These are phyloP conservation scores for Trypanosoma conorhini DNA, from an alignment of 208 protist genomes.

Conservation along the genomic window DNA sequence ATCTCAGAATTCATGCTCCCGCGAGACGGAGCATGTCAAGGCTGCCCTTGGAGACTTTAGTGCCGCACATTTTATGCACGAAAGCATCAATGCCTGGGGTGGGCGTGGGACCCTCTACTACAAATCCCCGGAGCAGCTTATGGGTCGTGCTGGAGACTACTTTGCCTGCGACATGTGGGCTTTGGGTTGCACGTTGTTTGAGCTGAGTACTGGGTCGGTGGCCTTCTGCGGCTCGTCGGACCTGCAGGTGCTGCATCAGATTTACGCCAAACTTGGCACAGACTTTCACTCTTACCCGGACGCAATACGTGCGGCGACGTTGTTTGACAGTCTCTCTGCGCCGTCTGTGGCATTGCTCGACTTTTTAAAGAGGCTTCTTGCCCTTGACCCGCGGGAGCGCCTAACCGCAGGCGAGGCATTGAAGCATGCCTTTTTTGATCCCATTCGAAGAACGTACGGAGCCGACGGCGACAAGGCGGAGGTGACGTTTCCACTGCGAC, in stretches of 20 bases:
- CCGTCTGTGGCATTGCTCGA: slow-evolving; percentile 39
- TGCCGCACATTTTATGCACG: slow-evolving; percentile 48
- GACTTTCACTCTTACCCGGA: slow-evolving; percentile 52
- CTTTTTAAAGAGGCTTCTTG: slow-evolving; percentile 54
- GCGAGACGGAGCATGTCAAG: slow-evolving; percentile 28
- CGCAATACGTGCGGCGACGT: slow-evolving; percentile 19
- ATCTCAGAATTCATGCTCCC: slow-evolving; percentile 1
- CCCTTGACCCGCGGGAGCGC: slow-evolving; percentile 52
- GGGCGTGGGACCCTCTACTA: slow-evolving; percentile 75
- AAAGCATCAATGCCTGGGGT: slow-evolving; percentile 28
- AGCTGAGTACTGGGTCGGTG: slow-evolving; percentile 53
- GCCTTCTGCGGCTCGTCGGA: slow-evolving; percentile 59
- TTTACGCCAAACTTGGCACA: slow-evolving; percentile 56
- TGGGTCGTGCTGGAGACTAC: slow-evolving; percentile 43
- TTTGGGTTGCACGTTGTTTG: slow-evolving; percentile 76
- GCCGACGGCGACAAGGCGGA: background rate
- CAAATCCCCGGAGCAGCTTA: slow-evolving; percentile 77
- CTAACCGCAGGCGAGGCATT: slow-evolving; percentile 53
- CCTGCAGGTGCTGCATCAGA: slow-evolving; percentile 65
- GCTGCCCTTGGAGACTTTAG: slow-evolving; percentile 76
- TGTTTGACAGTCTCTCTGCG: slow-evolving; percentile 46
- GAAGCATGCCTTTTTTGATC: slow-evolving; percentile 55
- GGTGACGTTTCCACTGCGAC: slow-evolving; percentile 17
- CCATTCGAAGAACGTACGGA: slow-evolving; percentile 21
- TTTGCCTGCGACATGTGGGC: slow-evolving; percentile 77